Base-by-base conservation (phyloP, 192 early-diverging fungal genomes). In the Dissophora ornata region DNA sequence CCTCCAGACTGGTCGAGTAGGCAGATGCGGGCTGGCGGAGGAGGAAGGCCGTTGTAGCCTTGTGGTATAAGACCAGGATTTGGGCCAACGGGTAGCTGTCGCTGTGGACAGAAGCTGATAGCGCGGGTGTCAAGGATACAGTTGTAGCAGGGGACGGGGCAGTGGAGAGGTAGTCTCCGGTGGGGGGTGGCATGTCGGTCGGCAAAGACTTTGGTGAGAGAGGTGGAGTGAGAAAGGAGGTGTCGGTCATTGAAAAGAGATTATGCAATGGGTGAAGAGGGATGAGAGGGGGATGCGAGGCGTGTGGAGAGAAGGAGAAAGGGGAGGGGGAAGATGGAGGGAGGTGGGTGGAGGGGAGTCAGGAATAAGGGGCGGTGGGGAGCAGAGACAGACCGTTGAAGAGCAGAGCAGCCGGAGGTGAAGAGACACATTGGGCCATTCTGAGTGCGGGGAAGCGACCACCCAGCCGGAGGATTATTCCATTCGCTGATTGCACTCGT, bases 1-100 rank as follows among this genome's bases (percentile, higher is more conserved):
- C 75, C 21, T 71, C 54, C 4, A 66, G 41, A 54, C 57, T 64
- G 24, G 58, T 62, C 15, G 64, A 60, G 51, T 74, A 68, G 11
- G 77, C 69, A 12, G 65, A 30, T 2, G 77, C 81, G 33, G 73
- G 71, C 29, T 79, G 64, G 44, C 75, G 62, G 30, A 82, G 60
- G 9, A 82, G 44, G 30, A 82, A 79, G 8, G 65, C 57, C 1
- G 77, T 50, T 7, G 69, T 73, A 8, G 81, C 77, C 51, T 65
- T 79, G 53, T 79, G 75, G 58, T 82, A 82, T 49, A 67, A 52
- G 24, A 46, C 51, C 18, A 75, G 45, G 25, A 67, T 75, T 26
- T 60, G 71, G 12, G 62, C 22, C 13, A 67, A 29, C 4, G 71
- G 51, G 11, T 52, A 26, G 50, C 26, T 36, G 19, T 49, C 32